Percentiles rank a stretch among this genome's conserved stretches.
phyloP scores from a whole-genome alignment of 805 yeast genomes.

The Ogataea trehaloabstinens region DNA sequence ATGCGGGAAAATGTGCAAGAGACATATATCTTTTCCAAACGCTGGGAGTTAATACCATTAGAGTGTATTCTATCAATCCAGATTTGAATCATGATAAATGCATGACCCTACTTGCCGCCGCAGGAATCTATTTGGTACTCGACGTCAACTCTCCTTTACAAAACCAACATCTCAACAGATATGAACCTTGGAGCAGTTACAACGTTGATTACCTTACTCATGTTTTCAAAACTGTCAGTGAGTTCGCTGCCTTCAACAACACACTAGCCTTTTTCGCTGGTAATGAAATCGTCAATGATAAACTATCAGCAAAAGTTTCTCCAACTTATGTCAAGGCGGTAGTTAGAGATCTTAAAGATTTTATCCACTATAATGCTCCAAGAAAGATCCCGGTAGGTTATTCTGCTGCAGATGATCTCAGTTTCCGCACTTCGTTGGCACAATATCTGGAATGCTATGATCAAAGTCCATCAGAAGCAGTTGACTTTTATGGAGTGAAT shows the following conservation, averaged over 20 bases:
- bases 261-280: slow-evolving; percentile 92
- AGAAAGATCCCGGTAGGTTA: slow-evolving; percentile 87
- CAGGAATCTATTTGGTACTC: slow-evolving; percentile 86
- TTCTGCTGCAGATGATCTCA: slow-evolving; percentile 92
- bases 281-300: slow-evolving; percentile 85
- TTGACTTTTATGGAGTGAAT: slow-evolving; percentile 81
- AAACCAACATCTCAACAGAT: slow-evolving; percentile 78
- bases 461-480: slow-evolving; percentile 46
- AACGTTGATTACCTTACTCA: slow-evolving; percentile 68
- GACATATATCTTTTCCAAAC: slow-evolving; percentile 80
- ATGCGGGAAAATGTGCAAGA: slow-evolving; percentile 69
- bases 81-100: slow-evolving; percentile 81
- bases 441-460: slow-evolving; percentile 76
- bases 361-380: slow-evolving; percentile 54
- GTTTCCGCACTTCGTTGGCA: slow-evolving; percentile 72
- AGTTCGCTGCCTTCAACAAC: slow-evolving; percentile 80
- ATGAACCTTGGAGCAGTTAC: slow-evolving; percentile 92
- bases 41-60: slow-evolving; percentile 80
- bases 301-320: slow-evolving; percentile 61
- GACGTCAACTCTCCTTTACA: slow-evolving; percentile 88
- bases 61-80: slow-evolving; percentile 87
- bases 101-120: slow-evolving; percentile 86
- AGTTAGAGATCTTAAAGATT: slow-evolving; percentile 76
- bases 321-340: slow-evolving; percentile 79
- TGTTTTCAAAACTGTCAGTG: slow-evolving; percentile 74